Percentiles rank a stretch among this genome's conserved stretches.
Conservation (phyloP, 2,329 filamentous ascomycete species). For the Incumbomyces delicatus region DNA sequence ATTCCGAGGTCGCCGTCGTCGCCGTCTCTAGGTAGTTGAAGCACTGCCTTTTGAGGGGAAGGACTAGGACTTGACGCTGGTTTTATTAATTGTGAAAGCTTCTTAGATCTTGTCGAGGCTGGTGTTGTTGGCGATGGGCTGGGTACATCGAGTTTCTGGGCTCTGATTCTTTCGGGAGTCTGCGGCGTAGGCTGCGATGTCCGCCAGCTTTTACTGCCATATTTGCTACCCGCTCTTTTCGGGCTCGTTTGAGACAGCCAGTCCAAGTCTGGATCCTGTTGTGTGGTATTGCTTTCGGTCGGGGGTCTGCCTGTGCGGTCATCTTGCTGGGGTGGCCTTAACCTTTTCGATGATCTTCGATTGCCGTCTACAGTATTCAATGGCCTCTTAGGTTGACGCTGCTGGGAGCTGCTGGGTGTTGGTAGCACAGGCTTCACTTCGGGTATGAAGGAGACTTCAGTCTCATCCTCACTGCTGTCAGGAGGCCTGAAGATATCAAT, state of each 20-base stretch:
- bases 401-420: not conserved
- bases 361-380: not conserved
- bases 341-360: constrained; percentile 1
- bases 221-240: too few relatives aligned
- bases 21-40: not conserved
- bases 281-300: not conserved
- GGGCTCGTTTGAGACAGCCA: too few relatives aligned
- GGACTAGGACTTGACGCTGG: not conserved
- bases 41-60: not conserved
- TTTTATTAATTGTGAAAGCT: not conserved
- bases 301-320: too few relatives aligned
- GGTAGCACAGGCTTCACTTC: not conserved
- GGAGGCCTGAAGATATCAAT: constrained; percentile 1
- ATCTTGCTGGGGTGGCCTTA: not conserved
- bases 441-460: not conserved
- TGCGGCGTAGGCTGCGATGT: too few relatives aligned
- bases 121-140: too few relatives aligned
- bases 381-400: not conserved
- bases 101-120: not conserved
- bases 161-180: too few relatives aligned
- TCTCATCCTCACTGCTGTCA: constrained; percentile 6
- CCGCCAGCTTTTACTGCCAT: too few relatives aligned
- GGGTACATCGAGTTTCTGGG: too few relatives aligned
- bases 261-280: too few relatives aligned
- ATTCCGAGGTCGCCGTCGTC: not conserved